Conservation (phyloP, 202 grass and related monocot genomes). For the Miscanthus sacchariflorus region DNA sequence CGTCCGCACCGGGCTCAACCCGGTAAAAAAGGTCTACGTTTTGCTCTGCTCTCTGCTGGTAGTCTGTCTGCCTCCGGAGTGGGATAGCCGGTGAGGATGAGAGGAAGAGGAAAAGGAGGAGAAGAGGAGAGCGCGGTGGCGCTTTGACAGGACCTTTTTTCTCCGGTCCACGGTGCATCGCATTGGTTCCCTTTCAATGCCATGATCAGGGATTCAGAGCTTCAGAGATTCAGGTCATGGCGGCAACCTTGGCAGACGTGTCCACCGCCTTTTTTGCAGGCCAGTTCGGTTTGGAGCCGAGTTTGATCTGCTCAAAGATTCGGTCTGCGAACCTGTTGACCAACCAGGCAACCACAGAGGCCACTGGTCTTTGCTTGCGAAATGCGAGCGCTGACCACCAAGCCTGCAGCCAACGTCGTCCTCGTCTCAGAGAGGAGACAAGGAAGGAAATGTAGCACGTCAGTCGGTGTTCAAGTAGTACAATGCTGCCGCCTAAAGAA, state of each 20-base stretch:
- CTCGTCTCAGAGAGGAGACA: not conserved
- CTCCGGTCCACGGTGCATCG: not conserved
- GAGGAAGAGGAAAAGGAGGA: not conserved
- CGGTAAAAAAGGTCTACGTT: too few relatives aligned
- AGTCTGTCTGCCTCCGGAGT: not conserved
- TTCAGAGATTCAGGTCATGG: slow-evolving; percentile 12
- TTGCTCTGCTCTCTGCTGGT: too few relatives aligned
- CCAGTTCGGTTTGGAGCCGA: slow-evolving; percentile 1
- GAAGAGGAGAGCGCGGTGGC: not conserved
- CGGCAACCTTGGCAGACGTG: slow-evolving; percentile 22
- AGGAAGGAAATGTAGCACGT: not conserved
- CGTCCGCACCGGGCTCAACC: too few relatives aligned
- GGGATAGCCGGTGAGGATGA: too few relatives aligned
- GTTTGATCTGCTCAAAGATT: slow-evolving; percentile 46
- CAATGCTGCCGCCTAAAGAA: slow-evolving; percentile 14
- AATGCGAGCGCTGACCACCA: not conserved
- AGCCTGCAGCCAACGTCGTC: not conserved
- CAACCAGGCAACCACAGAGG: not conserved
- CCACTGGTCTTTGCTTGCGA: not conserved
- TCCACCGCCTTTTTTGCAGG: slow-evolving; percentile 25
- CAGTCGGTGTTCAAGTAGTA: not conserved
- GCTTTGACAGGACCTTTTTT: slow-evolving; percentile 30
- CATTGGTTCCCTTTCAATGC: slow-evolving; percentile 37
- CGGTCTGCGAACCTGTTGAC: slow-evolving; percentile 12
- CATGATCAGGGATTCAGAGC: slow-evolving; percentile 20